Percentiles rank a stretch among this genome's conserved stretches.
phyloP scores from a whole-genome alignment of 805 yeast species.

The Ogataea dorogensis region DNA sequence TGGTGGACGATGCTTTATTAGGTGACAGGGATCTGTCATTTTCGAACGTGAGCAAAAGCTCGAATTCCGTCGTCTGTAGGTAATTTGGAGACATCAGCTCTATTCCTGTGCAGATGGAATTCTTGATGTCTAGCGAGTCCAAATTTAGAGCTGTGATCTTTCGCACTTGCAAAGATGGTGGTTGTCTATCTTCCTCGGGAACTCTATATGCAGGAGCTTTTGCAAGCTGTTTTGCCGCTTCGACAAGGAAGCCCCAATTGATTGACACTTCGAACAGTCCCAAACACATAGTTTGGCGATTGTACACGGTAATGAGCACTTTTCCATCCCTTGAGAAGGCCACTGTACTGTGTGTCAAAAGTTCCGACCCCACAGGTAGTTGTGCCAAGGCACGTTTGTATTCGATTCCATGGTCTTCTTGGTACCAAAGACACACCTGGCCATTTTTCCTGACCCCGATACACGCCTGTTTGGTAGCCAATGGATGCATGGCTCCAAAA shows the following conservation, averaged over 20 bases:
- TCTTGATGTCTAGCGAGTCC: conserved; percentile 31
- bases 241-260: conserved; percentile 56
- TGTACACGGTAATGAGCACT: conserved; percentile 43
- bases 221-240: conserved; percentile 46
- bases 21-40: conserved; percentile 17
- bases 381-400: conserved; percentile 40
- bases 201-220: conserved; percentile 50
- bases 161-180: conserved; percentile 40
- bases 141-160: conserved; percentile 31
- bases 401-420: conserved; percentile 60
- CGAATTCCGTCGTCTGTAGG: conserved; percentile 41
- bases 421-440: conserved; percentile 56
- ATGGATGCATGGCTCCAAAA: conserved; percentile 65
- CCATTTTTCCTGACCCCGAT: conserved; percentile 66
- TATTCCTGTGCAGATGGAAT: conserved; percentile 33
- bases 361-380: conserved; percentile 32
- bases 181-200: conserved; percentile 42
- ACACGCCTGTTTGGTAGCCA: conserved; percentile 66
- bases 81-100: conserved; percentile 47
- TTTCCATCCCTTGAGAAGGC: conserved; percentile 51
- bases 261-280: conserved; percentile 42
- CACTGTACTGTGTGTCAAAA: conserved; percentile 42
- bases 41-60: conserved; percentile 45
- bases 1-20: conserved; percentile 21
- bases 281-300: conserved; percentile 31